Conservation (phyloP, 2,329 filamentous ascomycete species). For the Akanthomyces dipterigenus region DNA sequence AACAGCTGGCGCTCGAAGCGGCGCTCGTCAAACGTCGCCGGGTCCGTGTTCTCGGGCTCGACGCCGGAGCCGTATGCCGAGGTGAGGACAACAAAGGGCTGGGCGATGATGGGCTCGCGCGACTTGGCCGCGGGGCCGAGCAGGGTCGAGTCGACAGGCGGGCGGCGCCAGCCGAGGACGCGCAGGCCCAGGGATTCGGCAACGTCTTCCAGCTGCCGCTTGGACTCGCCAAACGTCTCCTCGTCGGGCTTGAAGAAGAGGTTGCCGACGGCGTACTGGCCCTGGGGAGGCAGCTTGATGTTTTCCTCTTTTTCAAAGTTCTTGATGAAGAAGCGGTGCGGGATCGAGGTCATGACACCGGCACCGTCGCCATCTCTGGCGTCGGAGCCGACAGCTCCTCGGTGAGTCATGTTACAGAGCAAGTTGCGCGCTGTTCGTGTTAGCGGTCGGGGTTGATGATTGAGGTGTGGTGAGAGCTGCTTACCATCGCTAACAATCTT, state of each 20-base stretch:
- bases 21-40: conserved; percentile 73
- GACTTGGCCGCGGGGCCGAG: conserved; percentile 89
- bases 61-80: conserved; percentile 78
- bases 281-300: conserved; percentile 76
- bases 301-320: conserved; percentile 91
- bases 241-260: conserved; percentile 97
- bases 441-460: conserved; percentile 11
- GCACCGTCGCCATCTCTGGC: conserved; percentile 96
- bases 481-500: conserved; percentile 98
- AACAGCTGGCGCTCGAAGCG: conserved; percentile 91
- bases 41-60: conserved; percentile 71
- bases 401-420: conserved; percentile 99
- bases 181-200: conserved; percentile 81
- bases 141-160: conserved; percentile 86
- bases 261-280: conserved; percentile 96
- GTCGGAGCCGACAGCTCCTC: conserved; percentile 95
- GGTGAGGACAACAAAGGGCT: conserved; percentile 87
- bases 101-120: conserved; percentile 88
- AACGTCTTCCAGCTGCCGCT: conserved; percentile 88
- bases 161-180: conserved; percentile 92
- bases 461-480: conserved; percentile 23
- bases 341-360: conserved; percentile 98
- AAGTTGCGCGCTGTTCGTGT: conserved; percentile 67
- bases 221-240: conserved; percentile 82
- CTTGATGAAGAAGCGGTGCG: conserved; percentile 97